Percentiles rank a stretch among this genome's conserved stretches.
Evolutionary conservation across 2,329 filamentous ascomycete species (phyloP).

Genomic region (Tolypocladium guangdongense): DNA sequence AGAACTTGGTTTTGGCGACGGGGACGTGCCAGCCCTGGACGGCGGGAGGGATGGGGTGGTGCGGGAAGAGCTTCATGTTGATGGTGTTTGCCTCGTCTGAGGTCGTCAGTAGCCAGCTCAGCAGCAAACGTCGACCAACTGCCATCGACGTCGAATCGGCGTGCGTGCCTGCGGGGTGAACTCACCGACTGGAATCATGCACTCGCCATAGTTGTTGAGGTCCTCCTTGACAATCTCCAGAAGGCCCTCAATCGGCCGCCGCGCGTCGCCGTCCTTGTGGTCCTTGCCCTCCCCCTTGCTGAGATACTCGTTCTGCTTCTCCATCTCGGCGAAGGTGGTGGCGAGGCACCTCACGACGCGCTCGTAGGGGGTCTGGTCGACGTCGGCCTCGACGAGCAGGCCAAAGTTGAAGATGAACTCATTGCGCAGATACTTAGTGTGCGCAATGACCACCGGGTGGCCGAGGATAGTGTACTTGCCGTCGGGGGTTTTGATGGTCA

Average conservation of each 20-base stretch:
- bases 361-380: conserved; percentile 69
- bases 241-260: conserved; percentile 70
- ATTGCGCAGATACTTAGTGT: conserved; percentile 76
- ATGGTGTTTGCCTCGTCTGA: conserved; percentile 85
- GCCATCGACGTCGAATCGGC: neutral
- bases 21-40: conserved; percentile 89
- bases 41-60: conserved; percentile 62
- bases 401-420: conserved; percentile 99
- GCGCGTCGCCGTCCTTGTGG: conserved; percentile 26
- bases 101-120: neutral
- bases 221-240: conserved; percentile 76
- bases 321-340: conserved; percentile 74
- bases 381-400: conserved; percentile 57
- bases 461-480: conserved; percentile 69
- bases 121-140: neutral
- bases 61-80: conserved; percentile 91
- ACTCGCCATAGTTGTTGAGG: conserved; percentile 93
- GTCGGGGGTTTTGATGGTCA: conserved; percentile 65
- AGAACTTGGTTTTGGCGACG: conserved; percentile 57
- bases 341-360: conserved; percentile 80
- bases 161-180: conserved; percentile 7
- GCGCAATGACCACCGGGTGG: conserved; percentile 78
- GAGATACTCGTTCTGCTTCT: conserved; percentile 82
- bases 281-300: conserved; percentile 43
- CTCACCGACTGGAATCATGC: conserved; percentile 91